These are phyloP conservation scores for Dryas octopetala DNA, from an alignment of 306 rosid genomes.

Conservation along the genomic window DNA sequence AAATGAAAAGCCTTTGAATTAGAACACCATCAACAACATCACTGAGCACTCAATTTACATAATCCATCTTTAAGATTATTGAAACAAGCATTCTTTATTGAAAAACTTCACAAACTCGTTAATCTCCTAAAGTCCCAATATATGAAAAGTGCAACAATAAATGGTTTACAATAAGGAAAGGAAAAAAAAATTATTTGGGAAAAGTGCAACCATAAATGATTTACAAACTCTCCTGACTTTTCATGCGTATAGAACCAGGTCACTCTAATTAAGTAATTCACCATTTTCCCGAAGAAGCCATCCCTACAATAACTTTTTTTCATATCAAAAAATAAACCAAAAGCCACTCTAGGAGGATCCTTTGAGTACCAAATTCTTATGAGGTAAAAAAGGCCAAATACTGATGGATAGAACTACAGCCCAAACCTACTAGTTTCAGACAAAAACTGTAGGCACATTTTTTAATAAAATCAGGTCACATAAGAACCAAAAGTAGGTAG, in stretches of 20 bases:
- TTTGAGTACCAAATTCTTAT: too few relatives aligned
- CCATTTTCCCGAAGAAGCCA: background rate
- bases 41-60: background rate
- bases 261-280: background rate
- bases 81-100: background rate
- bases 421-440: background rate
- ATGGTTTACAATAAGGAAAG: too few relatives aligned
- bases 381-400: background rate
- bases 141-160: background rate
- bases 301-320: background rate
- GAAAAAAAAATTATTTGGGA: too few relatives aligned
- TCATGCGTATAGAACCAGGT: background rate
- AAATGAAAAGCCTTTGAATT: background rate
- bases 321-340: background rate
- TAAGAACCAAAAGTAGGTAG: background rate
- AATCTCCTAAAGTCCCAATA: background rate
- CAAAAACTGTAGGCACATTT: background rate
- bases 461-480: background rate
- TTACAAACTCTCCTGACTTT: background rate
- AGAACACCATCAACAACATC: conserved; percentile 1
- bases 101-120: too few relatives aligned
- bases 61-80: background rate
- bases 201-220: background rate
- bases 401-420: background rate
- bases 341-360: background rate